phyloP scores from a whole-genome alignment of 768 basidiomycete genomes.

The Fistulinella prunicolor region DNA sequence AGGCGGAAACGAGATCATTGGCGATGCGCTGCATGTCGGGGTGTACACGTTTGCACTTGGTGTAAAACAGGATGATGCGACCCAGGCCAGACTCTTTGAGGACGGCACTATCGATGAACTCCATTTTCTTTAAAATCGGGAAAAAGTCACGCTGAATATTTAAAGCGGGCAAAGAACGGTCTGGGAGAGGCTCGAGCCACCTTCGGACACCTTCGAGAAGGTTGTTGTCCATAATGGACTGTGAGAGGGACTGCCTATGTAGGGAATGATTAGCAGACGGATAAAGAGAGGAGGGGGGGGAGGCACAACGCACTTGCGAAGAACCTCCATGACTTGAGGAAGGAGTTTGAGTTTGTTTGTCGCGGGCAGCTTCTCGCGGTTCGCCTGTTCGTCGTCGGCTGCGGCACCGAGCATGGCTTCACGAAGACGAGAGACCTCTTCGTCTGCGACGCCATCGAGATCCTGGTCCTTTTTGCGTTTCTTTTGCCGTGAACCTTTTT shows the following conservation, averaged over 20 bases:
- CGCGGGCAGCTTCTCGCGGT: conserved; percentile 78
- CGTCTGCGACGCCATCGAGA: conserved; percentile 84
- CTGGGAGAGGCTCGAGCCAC: conserved; percentile 94
- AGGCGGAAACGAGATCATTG: conserved; percentile 75
- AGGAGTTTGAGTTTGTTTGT: conserved; percentile 80
- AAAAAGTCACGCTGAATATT: conserved; percentile 96
- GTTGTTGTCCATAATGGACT: conserved; percentile 94
- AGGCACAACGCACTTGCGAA: conserved; percentile 82
- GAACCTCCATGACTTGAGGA: conserved; percentile 86
- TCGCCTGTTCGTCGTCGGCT: conserved; percentile 77
- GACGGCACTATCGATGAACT: conserved; percentile 84
- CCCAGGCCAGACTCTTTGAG: conserved; percentile 92
- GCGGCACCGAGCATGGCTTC: conserved; percentile 87
- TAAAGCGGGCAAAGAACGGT: conserved; percentile 88
- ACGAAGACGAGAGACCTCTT: conserved; percentile 85
- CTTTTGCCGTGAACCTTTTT: conserved; percentile 60
- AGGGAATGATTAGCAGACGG: background rate
- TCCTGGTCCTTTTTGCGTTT: conserved; percentile 79
- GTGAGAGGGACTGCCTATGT: conserved; percentile 77
- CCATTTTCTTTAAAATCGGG: conserved; percentile 79
- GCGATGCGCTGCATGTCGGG: conserved; percentile 80
- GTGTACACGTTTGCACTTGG: conserved; percentile 88
- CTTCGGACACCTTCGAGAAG: conserved; percentile 83
- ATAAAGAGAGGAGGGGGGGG: background rate
- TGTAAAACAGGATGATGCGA: conserved; percentile 90